Evolutionary conservation across 2,329 filamentous ascomycete species (phyloP).

Genomic region (Fusarium solani-melongenae): DNA sequence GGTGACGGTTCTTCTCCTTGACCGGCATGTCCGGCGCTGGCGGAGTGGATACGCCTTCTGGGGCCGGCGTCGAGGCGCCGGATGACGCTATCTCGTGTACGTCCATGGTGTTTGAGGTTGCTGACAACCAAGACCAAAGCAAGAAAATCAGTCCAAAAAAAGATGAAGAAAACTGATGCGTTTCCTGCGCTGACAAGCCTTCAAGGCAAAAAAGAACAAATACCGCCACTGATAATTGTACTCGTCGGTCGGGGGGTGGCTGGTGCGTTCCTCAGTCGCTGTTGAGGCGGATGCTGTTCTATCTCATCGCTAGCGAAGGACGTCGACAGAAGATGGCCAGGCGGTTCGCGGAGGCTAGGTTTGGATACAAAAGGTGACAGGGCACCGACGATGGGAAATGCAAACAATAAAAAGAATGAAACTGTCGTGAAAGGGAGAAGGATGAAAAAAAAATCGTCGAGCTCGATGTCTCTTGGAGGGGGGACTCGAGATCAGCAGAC

Average conservation of each 20-base stretch:
- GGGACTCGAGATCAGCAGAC: conserved; percentile 41
- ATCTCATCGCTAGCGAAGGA: conserved; percentile 39
- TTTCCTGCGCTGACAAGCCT: background rate
- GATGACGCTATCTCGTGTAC: conserved; percentile 37
- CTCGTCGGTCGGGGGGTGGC: conserved; percentile 26
- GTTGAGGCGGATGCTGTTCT: conserved; percentile 22
- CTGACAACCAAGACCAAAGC: background rate
- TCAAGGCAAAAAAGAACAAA: conserved; percentile 4
- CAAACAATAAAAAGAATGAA: conserved; percentile 16
- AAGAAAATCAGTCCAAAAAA: background rate
- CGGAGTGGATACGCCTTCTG: conserved; percentile 40
- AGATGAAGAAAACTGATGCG: background rate
- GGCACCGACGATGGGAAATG: conserved; percentile 3
- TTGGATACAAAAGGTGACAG: background rate
- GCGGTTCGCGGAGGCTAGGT: background rate
- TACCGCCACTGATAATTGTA: background rate
- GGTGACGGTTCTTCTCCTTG: conserved; percentile 75
- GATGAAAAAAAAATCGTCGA: conserved; percentile 20
- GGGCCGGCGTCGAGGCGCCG: conserved; percentile 42
- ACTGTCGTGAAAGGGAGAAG: conserved; percentile 22
- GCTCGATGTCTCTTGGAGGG: conserved; percentile 20
- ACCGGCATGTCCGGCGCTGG: conserved; percentile 42
- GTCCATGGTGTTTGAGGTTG: conserved; percentile 33
- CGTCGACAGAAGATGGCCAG: conserved; percentile 3
- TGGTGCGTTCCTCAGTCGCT: conserved; percentile 32